These are phyloP conservation scores for Adansonia rubrostipa DNA, from an alignment of 441 rosid species.

Conservation along the genomic window DNA sequence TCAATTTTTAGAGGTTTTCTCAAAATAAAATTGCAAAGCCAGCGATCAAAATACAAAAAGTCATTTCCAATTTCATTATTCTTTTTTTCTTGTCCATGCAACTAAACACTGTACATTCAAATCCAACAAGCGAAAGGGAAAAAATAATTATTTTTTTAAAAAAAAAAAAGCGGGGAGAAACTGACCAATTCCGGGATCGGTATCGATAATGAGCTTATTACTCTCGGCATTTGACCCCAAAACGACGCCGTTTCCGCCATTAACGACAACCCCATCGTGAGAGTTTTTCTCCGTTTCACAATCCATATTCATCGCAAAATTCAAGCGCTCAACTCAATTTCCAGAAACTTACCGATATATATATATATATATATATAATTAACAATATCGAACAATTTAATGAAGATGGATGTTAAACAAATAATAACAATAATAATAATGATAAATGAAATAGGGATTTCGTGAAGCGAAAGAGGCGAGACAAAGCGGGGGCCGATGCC, in stretches of 20 bases:
- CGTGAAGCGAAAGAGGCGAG: neutral
- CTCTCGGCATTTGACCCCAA: slow-evolving; percentile 33
- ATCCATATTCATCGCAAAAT: slow-evolving; percentile 35
- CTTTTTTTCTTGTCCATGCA: neutral
- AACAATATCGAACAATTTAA: neutral
- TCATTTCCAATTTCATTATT: neutral
- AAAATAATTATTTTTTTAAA: too few relatives aligned
- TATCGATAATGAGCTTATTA: slow-evolving; percentile 92
- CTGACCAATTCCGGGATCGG: slow-evolving; percentile 96
- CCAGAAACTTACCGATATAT: neutral
- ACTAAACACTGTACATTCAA: neutral
- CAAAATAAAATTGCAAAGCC: neutral
- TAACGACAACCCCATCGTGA: slow-evolving; percentile 34
- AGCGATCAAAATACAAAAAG: neutral
- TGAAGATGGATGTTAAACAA: neutral
- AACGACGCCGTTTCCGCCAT: slow-evolving; percentile 34
- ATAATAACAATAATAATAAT: neutral
- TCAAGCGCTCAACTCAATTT: neutral
- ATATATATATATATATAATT: neutral
- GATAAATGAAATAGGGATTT: neutral
- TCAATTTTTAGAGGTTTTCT: neutral
- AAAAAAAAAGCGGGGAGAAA: neutral
- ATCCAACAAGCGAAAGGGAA: neutral
- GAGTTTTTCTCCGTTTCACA: slow-evolving; percentile 28
- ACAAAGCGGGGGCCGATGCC: neutral